Base-by-base conservation (phyloP, 305 asterid genomes). In the Fraxinus sp. region DNA sequence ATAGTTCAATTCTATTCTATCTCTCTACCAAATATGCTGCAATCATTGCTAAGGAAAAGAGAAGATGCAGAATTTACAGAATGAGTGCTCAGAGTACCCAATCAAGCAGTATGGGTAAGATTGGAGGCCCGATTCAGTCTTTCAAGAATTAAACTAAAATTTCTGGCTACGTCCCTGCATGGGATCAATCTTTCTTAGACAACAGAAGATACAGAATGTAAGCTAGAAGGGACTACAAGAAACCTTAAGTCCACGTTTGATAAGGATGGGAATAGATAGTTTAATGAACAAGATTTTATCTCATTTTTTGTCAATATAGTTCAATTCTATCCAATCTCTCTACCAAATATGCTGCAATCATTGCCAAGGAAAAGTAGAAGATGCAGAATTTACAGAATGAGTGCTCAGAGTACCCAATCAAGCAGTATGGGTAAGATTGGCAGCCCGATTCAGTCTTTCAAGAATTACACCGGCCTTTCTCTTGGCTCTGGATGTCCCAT, bases 401-500 rank as follows among this genome's bases (percentile, higher is more conserved):
- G 24, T 22, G 24, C 24, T 22, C 24, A 22, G 24, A 22, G 24
- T 22, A 22, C 24, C 24, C 24, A 22, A 22, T 22, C 24, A 22
- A 22, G 24, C 24, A 22, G 24, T 22, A 22, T 22, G 24, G 24
- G 24, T 22, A 22, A 22, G 24, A 22, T 22, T 22, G 24, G 24
- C 0, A 0, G 24, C 24, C 24, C 24, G 24, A 22, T 22, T 22
- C 24, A 22, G 24, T 22, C 92, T 86, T 46, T 90, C 91, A 1
- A 94, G 94, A 78, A 94, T 89, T 78, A 87, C 89, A 16, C 16
- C 49, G 13, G 98, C 97, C 86, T 91, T 94, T 74, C 94, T 88
- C 88, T 86, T 83, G 20, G 98, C 97, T 78, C 97, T 84, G 3
- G 97, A 81, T 14, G 93, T 90, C 33, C 97, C 98, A 32, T 66